Conservation (phyloP, 352 stramenopile genomes). For the Phytophthora pistaciae region DNA sequence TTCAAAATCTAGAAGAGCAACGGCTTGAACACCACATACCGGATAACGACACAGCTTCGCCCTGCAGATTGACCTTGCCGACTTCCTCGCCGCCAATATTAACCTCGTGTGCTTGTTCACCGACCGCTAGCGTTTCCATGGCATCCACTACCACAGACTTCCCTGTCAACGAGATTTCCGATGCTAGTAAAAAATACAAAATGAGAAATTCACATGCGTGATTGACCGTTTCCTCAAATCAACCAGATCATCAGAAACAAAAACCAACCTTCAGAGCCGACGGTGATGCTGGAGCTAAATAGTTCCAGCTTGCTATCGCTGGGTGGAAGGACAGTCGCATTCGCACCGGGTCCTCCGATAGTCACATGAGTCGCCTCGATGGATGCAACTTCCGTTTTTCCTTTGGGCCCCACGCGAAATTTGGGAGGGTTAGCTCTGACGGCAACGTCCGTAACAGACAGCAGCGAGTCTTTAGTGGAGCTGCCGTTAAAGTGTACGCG, state of each 20-base stretch:
- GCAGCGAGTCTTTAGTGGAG: conserved; percentile 19
- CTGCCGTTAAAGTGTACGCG: conserved; percentile 42
- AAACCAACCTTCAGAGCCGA: conserved; percentile 42
- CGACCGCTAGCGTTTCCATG: conserved; percentile 27
- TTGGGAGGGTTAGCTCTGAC: conserved; percentile 32
- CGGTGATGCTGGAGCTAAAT: conserved; percentile 40
- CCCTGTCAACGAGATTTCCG: conserved; percentile 35
- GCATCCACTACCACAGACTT: conserved; percentile 35
- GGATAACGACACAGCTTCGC: conserved; percentile 23
- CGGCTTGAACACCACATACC: conserved; percentile 20
- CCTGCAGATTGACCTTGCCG: conserved; percentile 28
- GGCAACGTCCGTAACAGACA: conserved; percentile 34
- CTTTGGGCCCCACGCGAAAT: conserved; percentile 39
- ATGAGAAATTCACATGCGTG: conserved; percentile 6
- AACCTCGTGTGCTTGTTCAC: conserved; percentile 27
- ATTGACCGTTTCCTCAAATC: conserved; percentile 13
- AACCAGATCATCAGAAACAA: conserved; percentile 5
- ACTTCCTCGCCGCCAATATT: conserved; percentile 30
- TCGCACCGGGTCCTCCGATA: conserved; percentile 41
- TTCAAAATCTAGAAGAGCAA: background rate
- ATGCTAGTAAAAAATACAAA: conserved; percentile 29
- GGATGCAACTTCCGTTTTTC: conserved; percentile 32
- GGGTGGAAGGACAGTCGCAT: conserved; percentile 29
- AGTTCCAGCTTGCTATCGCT: conserved; percentile 32
- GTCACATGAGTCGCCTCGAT: conserved; percentile 43